Evolutionary conservation across 2,329 filamentous ascomycete species (phyloP).

Genomic region (Fusarium tricinctum): DNA sequence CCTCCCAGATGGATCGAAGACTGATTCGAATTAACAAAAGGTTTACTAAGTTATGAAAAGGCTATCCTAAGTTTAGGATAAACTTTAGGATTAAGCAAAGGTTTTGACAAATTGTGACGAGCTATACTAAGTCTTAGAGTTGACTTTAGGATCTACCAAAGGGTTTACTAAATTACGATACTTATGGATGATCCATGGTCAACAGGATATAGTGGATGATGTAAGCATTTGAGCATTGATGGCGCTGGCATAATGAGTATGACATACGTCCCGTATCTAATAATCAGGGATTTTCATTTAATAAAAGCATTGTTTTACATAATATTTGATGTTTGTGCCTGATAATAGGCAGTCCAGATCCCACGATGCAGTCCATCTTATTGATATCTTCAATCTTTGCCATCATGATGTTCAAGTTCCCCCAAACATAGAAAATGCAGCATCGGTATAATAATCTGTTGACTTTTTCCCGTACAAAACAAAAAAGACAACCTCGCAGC

Average conservation of each 20-base stretch:
- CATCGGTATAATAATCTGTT: slow-evolving; percentile 26
- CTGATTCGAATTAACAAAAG: not conserved
- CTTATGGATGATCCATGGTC: no score
- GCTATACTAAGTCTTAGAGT: not conserved
- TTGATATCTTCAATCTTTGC: slow-evolving; percentile 23
- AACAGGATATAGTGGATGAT: not conserved
- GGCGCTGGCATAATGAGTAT: slow-evolving; percentile 2
- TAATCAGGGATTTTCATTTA: not conserved
- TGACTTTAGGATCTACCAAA: not conserved
- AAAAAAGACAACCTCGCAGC: slow-evolving; percentile 24
- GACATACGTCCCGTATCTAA: not conserved
- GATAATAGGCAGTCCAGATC: not conserved
- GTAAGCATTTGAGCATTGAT: not conserved
- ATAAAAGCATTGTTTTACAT: not conserved
- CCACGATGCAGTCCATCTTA: not conserved
- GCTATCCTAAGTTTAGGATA: not conserved
- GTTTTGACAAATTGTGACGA: not conserved
- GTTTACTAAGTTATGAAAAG: not conserved
- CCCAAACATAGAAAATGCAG: slow-evolving; percentile 7
- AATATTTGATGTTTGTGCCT: slow-evolving; percentile 4
- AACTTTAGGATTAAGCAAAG: not conserved
- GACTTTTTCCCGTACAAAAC: slow-evolving; percentile 17
- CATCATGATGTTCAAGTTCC: slow-evolving; percentile 11
- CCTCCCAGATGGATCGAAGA: not conserved
- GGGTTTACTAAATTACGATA: not conserved